A percentile compares a stretch with the other conserved stretches of the same genome.
These are phyloP conservation scores for Auricularia auricula-judae DNA, from an alignment of 768 basidiomycete genomes.

Conservation along the genomic window DNA sequence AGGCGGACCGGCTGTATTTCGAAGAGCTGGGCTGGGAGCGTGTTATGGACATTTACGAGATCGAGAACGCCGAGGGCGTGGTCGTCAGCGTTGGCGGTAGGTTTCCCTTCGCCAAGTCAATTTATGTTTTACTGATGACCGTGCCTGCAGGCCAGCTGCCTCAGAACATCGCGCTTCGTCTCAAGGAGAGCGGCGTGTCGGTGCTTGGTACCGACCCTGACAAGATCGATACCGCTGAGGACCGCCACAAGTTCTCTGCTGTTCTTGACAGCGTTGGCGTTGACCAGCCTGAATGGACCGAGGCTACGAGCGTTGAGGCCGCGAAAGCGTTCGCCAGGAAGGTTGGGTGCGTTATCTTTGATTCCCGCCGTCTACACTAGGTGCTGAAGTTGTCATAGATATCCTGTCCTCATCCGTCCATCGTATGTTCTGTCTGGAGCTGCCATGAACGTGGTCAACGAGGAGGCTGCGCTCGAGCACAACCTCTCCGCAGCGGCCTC, in stretches of 20 bases:
- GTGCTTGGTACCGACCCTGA: slow-evolving; percentile 94
- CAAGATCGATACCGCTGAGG: slow-evolving; percentile 94
- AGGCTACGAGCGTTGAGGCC: slow-evolving; percentile 77
- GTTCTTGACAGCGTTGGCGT: slow-evolving; percentile 91
- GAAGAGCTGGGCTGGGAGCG: slow-evolving; percentile 97
- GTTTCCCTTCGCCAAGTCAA: too few species aligned
- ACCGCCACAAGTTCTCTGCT: slow-evolving; percentile 98
- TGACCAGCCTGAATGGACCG: slow-evolving; percentile 94
- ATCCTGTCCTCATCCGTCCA: slow-evolving; percentile 95
- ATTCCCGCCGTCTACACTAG: neutral
- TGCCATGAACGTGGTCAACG: slow-evolving; percentile 97
- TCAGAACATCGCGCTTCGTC: slow-evolving; percentile 94
- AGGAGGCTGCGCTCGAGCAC: slow-evolving; percentile 80
- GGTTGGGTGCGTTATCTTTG: slow-evolving; percentile 49
- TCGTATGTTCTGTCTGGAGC: slow-evolving; percentile 98
- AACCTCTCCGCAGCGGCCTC: slow-evolving; percentile 94
- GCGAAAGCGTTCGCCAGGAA: slow-evolving; percentile 85
- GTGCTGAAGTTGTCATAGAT: slow-evolving; percentile 33
- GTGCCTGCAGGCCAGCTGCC: slow-evolving; percentile 60
- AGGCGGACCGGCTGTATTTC: slow-evolving; percentile 98
- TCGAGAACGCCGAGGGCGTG: slow-evolving; percentile 86
- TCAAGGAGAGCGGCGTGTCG: slow-evolving; percentile 82
- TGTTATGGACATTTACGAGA: slow-evolving; percentile 99
- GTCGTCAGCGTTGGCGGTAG: slow-evolving; percentile 84
- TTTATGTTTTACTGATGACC: too few species aligned